phyloP scores from a whole-genome alignment of 345 rosid species.

The Corchorus olitorius region DNA sequence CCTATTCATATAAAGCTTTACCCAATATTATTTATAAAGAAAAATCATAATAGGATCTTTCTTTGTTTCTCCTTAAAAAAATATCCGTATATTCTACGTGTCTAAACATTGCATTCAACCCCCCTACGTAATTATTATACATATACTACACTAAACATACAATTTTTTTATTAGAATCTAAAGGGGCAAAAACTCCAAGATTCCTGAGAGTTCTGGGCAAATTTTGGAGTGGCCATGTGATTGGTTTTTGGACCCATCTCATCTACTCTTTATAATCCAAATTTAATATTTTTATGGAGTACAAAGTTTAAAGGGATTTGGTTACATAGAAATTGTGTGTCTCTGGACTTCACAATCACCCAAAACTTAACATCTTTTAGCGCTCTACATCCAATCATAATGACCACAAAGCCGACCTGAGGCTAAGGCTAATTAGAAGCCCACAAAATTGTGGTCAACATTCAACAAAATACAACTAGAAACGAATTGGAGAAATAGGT shows the following conservation, averaged over 20 bases:
- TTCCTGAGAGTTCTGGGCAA: background rate
- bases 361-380: background rate
- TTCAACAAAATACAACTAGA: constrained; percentile 22
- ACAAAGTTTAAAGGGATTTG: background rate
- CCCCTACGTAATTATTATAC: background rate
- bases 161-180: background rate
- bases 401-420: constrained; percentile 24
- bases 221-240: background rate
- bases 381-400: background rate
- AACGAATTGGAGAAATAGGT: background rate
- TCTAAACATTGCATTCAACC: background rate
- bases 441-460: constrained; percentile 31
- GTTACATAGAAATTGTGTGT: background rate
- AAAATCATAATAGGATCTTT: background rate
- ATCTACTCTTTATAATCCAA: background rate
- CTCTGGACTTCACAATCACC: too few relatives aligned
- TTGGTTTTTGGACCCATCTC: background rate
- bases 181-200: background rate
- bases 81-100: constrained; percentile 4
- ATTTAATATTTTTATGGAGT: too few relatives aligned
- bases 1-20: background rate
- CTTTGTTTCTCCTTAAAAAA: background rate
- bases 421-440: constrained; percentile 23
- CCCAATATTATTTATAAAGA: background rate
- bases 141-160: background rate